These are phyloP conservation scores for Cenchrus purpureus DNA, from an alignment of 176 grass and related monocot genomes.

Conservation along the genomic window DNA sequence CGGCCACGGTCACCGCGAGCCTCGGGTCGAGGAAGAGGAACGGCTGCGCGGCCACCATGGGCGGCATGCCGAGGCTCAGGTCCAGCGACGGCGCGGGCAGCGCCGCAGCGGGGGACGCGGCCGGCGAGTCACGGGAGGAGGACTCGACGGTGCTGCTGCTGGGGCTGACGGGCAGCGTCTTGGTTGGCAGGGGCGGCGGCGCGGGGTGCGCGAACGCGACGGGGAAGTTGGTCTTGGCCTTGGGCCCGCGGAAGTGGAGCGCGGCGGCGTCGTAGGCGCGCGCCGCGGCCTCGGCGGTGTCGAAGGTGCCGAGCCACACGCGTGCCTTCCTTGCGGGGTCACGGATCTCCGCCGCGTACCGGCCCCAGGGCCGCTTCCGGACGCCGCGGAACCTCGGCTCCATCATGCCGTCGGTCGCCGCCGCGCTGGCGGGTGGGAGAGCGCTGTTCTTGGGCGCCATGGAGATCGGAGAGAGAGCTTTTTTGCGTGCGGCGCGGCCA, in stretches of 20 bases:
- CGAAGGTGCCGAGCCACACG: constrained; percentile 97
- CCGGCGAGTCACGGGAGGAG: constrained; percentile 50
- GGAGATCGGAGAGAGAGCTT: neutral
- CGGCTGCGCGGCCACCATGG: constrained; percentile 43
- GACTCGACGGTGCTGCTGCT: constrained; percentile 89
- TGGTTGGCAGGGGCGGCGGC: neutral
- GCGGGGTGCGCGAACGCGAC: constrained; percentile 21
- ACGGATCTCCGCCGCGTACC: constrained; percentile 92
- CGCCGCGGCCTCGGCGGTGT: constrained; percentile 86
- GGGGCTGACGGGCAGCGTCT: constrained; percentile 37
- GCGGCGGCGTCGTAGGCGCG: constrained; percentile 83
- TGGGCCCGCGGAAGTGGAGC: constrained; percentile 81
- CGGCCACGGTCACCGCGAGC: constrained; percentile 57
- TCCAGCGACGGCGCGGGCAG: constrained; percentile 43
- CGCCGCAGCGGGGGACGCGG: neutral
- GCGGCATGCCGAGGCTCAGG: constrained; percentile 45
- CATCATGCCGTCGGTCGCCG: constrained; percentile 24
- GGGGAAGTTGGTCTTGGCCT: constrained; percentile 89
- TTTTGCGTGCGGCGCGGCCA: neutral
- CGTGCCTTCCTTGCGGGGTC: constrained; percentile 77
- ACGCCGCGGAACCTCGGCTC: constrained; percentile 86
- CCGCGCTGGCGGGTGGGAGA: neutral
- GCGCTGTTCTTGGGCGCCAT: constrained; percentile 67
- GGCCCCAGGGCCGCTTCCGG: constrained; percentile 83
- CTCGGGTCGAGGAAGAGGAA: constrained; percentile 59